phyloP scores from a whole-genome alignment of 225 moss, liverwort and hornwort species.

The Straminergon stramineum region DNA sequence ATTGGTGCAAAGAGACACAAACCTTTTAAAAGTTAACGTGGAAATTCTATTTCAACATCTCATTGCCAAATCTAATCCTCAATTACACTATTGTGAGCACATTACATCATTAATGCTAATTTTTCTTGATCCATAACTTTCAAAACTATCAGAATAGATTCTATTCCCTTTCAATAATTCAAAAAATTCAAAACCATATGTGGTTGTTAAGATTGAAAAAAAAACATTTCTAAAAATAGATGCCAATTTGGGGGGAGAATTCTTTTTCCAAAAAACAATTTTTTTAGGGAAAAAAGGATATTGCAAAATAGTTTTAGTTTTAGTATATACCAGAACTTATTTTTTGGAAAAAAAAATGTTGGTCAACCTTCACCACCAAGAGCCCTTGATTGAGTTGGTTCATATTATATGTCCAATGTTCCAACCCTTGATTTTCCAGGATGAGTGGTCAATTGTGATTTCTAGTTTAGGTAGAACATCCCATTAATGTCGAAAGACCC shows the following conservation, averaged over 20 bases:
- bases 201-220: neutral
- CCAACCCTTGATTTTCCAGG: neutral
- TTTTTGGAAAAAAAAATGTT: too few relatives aligned
- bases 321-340: too few relatives aligned
- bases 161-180: neutral
- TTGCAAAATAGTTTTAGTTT: neutral
- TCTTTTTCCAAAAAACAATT: too few relatives aligned
- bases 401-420: neutral
- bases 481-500: too few relatives aligned
- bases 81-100: neutral
- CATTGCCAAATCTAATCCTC: too few relatives aligned
- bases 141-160: neutral
- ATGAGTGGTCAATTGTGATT: neutral
- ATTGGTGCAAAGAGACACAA: fast-evolving
- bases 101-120: neutral
- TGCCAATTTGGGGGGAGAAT: too few relatives aligned
- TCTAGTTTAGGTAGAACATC: neutral
- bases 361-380: neutral
- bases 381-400: neutral
- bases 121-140: neutral
- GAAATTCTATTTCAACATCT: too few relatives aligned
- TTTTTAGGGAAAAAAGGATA: neutral
- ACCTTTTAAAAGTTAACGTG: neutral
- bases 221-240: too few relatives aligned
- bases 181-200: neutral